Evolutionary conservation across 2,329 filamentous ascomycete species (phyloP), one percentile per base, ranked within the genome.

Genomic region (Neonectria hederae): DNA sequence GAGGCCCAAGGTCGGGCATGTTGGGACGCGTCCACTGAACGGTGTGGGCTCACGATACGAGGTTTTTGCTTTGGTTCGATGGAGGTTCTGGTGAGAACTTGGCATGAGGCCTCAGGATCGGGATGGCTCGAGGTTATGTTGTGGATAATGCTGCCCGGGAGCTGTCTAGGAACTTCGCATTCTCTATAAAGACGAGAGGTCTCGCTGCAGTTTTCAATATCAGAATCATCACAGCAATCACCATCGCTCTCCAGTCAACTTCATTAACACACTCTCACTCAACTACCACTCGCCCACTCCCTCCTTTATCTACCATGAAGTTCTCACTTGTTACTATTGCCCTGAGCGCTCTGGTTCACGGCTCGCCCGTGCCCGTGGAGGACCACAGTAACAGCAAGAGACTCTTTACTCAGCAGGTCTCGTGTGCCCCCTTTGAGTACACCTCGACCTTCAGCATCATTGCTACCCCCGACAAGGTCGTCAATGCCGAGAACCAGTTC

Each of bases 401-500:
- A 13, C 14, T 42, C 30, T 62, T 73, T 8, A 63, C 64, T 24
- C 65, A 43, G 56, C 26, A 63, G 48, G 21, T 59, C 59, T 51
- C 57, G 26, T 56, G 38, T 28, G 30, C 63, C 21, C 76, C 76
- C 3, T 78, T 78, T 65, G 54, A 62, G 65, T 87, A 86, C 77
- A 85, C 84, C 61, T 83, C 81, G 19, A 82, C 79, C 62, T 86
- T 81, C 76, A 69, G 78, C 43, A 75, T 87, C 62, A 73, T 79
- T 46, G 84, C 85, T 17, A 82, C 77, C 4, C 84, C 84, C 1
- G 78, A 83, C 45, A 77, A 87, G 68, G 84, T 87, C 62, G 81
- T 85, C 67, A 78, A 83, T 65, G 74, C 74, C 51, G 78, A 78
- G 6, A 79, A 76, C 56, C 59, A 73, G 56, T 70, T 67, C 26